Evolutionary conservation across 2,329 filamentous ascomycete genomes (phyloP), one percentile per base, ranked within the genome.

Genomic region (Dactylonectria estremocensis): DNA sequence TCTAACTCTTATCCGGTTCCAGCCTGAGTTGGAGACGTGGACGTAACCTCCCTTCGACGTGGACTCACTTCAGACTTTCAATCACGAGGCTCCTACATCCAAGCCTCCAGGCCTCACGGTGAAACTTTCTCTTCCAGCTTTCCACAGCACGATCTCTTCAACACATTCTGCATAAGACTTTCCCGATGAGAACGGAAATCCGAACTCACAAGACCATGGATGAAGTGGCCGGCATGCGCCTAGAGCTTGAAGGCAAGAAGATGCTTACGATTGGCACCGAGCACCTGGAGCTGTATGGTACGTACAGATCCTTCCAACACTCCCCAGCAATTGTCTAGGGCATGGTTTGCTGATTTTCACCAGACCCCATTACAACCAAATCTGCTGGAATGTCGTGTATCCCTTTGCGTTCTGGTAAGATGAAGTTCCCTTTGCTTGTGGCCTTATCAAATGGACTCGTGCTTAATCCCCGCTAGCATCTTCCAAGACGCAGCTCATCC

Each of bases 401-500:
- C 43, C 69, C 70, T 40, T 53, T 75, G 14, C 9, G 59, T 60
- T 53, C 61, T 59, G 49, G 73, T 76, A 68, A 69, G 35, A 40
- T 40, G 10, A 70, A 57, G 24, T 20, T n/a, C 18, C 35, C 14
- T 52, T 20, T 54, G 35, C 16, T 24, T 28, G 16, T 22, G 13
- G 35, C 2, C 35, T 40, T 14, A 40, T 40, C 11, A 40, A 40
- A 40, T 40, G 1, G 35, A 40, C 35, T 40, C 10, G 35, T 40
- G 35, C 35, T 40, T 40, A 40, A 11, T 9, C 24, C 35, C 28
- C 33, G 22, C n/a, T 20, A 60, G 56, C 24, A 4, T 20, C 45
- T 60, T 24, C 67, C 14, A 64, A 71, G 14, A 76, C 72, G 13
- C 71, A 78, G 20, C 76, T 8, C n/a, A 92, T 98, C 33, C 91